A percentile compares a stretch with the other conserved stretches of the same genome.
Conservation (phyloP, 2,329 filamentous ascomycete species). For the Aspergillus sp. region DNA sequence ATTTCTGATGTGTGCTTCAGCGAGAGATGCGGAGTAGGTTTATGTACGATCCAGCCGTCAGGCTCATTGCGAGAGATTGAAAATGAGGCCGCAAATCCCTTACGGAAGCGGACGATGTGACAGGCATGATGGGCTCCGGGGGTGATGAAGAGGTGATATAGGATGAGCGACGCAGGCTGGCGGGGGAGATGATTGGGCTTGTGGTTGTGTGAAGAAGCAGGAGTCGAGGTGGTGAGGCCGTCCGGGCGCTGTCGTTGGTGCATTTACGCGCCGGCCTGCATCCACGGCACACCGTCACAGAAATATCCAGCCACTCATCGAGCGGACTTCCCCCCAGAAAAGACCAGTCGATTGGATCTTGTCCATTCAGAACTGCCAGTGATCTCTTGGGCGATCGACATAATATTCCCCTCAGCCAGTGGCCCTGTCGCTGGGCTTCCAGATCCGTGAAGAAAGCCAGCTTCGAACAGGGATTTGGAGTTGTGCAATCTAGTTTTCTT, state of each 20-base stretch:
- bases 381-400: too few species aligned
- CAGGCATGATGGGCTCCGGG: conserved; percentile 1
- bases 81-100: conserved; percentile 28
- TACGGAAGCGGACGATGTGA: conserved; percentile 10
- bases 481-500: too few species aligned
- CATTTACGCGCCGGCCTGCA: conserved; percentile 14
- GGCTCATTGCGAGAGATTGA: conserved; percentile 20
- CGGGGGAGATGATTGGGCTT: conserved; percentile 9
- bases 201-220: conserved; percentile 9
- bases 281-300: conserved; percentile 14
- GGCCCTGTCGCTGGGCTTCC: too few species aligned
- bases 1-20: conserved; percentile 9
- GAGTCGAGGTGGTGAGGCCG: background rate
- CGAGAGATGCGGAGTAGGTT: conserved; percentile 14
- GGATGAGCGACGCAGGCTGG: background rate
- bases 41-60: conserved; percentile 19
- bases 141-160: conserved; percentile 9
- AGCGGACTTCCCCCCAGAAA: background rate
- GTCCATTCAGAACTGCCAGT: too few species aligned
- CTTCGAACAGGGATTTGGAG: too few species aligned
- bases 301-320: conserved; percentile 1
- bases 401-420: too few species aligned
- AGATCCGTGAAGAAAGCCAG: too few species aligned
- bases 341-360: background rate
- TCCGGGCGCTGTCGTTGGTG: conserved; percentile 7